Conservation (phyloP, 1,284 basidiomycete genomes). For the Lentinula novae-zelandiae region DNA sequence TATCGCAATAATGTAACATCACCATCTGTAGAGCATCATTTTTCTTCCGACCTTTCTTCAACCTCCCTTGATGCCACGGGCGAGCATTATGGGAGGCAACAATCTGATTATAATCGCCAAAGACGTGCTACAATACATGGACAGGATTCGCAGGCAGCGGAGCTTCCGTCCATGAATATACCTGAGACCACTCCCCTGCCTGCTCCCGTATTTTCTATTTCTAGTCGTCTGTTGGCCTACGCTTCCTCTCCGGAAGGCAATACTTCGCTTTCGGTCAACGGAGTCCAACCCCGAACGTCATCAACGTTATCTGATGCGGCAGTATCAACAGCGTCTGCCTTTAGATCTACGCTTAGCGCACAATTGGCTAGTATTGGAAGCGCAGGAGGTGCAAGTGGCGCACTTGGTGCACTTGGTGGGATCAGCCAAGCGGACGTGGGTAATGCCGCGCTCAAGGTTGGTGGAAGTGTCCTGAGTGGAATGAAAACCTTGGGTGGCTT, state of each 20-base stretch:
- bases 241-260: slow-evolving; percentile 35
- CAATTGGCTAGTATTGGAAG: slow-evolving; percentile 11
- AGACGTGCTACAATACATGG: slow-evolving; percentile 2
- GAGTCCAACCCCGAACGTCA: slow-evolving; percentile 19
- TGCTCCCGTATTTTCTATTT: slow-evolving; percentile 55
- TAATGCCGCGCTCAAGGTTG: slow-evolving; percentile 52
- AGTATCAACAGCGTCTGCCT: slow-evolving; percentile 20
- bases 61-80: neutral
- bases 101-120: neutral
- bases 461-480: slow-evolving; percentile 58
- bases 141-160: neutral
- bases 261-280: neutral
- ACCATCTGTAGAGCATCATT: slow-evolving; percentile 22
- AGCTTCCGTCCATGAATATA: slow-evolving; percentile 3
- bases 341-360: slow-evolving; percentile 17
- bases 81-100: neutral
- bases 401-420: slow-evolving; percentile 10
- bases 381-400: slow-evolving; percentile 16
- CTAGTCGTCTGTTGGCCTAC: slow-evolving; percentile 61
- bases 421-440: slow-evolving; percentile 45
- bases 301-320: slow-evolving; percentile 22
- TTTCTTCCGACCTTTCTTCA: slow-evolving; percentile 3
- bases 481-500: slow-evolving; percentile 64
- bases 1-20: slow-evolving; percentile 30
- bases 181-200: slow-evolving; percentile 19